Evolutionary conservation across 352 stramenopile genomes (phyloP).

Genomic region (Blastocystis sp.): DNA sequence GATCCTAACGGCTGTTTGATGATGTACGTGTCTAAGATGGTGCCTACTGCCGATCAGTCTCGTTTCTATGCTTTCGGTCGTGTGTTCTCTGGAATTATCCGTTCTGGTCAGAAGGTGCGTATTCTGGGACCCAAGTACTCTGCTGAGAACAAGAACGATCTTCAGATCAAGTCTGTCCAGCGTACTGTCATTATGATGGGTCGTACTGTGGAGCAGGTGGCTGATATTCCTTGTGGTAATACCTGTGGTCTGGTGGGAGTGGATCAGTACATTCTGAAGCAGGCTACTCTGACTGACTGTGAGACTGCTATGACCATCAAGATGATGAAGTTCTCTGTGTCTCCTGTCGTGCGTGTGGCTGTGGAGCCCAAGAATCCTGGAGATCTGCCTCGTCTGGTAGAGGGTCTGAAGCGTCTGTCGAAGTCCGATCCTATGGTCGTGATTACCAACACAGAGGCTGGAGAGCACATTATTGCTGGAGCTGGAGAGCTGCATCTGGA

Average conservation of each 20-base stretch:
- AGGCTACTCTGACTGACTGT: slow-evolving; percentile 93
- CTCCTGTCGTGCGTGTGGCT: slow-evolving; percentile 94
- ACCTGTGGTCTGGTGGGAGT: slow-evolving; percentile 96
- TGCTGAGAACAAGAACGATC: slow-evolving; percentile 97
- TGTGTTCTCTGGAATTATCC: slow-evolving; percentile 97
- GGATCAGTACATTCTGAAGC: slow-evolving; percentile 99
- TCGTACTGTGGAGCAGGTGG: slow-evolving; percentile 91
- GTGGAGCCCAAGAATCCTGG: slow-evolving; percentile 96
- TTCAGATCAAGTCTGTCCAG: slow-evolving; percentile 99
- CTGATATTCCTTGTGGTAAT: slow-evolving; percentile 97
- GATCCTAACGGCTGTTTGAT: slow-evolving; percentile 92
- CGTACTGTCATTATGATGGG: slow-evolving; percentile 99
- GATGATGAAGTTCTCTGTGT: slow-evolving; percentile 99
- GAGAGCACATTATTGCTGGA: slow-evolving; percentile 98
- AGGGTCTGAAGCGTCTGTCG: slow-evolving; percentile 97
- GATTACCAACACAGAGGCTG: slow-evolving; percentile 92
- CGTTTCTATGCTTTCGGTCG: slow-evolving; percentile 99
- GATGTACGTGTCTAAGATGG: slow-evolving; percentile 99
- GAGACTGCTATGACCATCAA: slow-evolving; percentile 94
- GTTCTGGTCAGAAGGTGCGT: slow-evolving; percentile 94
- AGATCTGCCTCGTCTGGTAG: slow-evolving; percentile 97
- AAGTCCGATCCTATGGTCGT: slow-evolving; percentile 99
- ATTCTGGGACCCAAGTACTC: slow-evolving; percentile 99
- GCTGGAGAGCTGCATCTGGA: slow-evolving; percentile 97
- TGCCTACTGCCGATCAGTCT: slow-evolving; percentile 92